These are phyloP conservation scores for Inonotus hispidus DNA, from an alignment of 1,284 basidiomycete genomes.

Conservation along the genomic window DNA sequence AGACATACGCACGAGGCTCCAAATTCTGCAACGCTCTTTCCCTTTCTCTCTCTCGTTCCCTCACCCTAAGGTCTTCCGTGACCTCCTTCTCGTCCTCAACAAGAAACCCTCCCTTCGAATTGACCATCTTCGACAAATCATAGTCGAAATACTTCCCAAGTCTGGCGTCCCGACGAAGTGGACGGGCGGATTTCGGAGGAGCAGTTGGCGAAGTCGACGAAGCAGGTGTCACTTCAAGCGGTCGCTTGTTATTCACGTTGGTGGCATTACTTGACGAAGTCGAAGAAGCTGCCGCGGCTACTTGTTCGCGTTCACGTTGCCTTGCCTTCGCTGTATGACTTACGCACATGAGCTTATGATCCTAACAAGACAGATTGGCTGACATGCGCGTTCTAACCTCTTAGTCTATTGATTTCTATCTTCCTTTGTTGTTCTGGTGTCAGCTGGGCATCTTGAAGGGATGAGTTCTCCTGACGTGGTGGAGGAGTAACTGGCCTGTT, in stretches of 20 bases:
- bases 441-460: constrained; percentile 19
- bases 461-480: background rate
- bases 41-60: constrained; percentile 73
- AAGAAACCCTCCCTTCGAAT: constrained; percentile 90
- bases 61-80: constrained; percentile 58
- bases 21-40: constrained; percentile 60
- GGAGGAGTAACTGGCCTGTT: constrained; percentile 20
- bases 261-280: constrained; percentile 40
- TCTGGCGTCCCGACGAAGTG: constrained; percentile 64
- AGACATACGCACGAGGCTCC: constrained; percentile 57
- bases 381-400: constrained; percentile 34
- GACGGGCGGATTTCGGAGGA: constrained; percentile 40
- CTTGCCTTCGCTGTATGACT: constrained; percentile 46
- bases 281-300: constrained; percentile 33
- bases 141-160: constrained; percentile 91
- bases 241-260: constrained; percentile 56
- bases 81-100: constrained; percentile 78
- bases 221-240: constrained; percentile 43
- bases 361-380: background rate
- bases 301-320: constrained; percentile 48
- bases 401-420: constrained; percentile 51
- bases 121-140: constrained; percentile 95
- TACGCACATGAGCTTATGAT: background rate
- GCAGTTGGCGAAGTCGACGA: constrained; percentile 54
- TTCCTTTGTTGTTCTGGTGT: constrained; percentile 42